phyloP scores from a whole-genome alignment of 1,139 yeast species.

The Taphrina deformans region DNA sequence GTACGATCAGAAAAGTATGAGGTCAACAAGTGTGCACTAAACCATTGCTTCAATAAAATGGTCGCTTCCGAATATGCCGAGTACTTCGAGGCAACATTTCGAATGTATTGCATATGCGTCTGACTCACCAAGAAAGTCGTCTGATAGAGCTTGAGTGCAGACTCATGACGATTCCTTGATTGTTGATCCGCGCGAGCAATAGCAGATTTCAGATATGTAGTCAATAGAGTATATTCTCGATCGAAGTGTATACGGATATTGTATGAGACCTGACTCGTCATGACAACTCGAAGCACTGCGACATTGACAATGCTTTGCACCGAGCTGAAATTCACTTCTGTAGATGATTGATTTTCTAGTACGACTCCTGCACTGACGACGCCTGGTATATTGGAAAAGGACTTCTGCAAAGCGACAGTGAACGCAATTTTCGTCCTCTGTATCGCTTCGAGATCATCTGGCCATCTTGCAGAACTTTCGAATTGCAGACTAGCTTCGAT shows the following conservation, averaged over 20 bases:
- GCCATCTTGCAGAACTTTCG: conserved; percentile 92
- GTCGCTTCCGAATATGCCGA: conserved; percentile 78
- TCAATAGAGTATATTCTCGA: conserved; percentile 38
- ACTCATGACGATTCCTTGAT: conserved; percentile 31
- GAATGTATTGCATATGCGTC: conserved; percentile 79
- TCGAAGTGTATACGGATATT: conserved; percentile 40
- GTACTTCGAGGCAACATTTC: conserved; percentile 68
- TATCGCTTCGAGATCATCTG: conserved; percentile 79
- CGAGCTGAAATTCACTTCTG: not conserved
- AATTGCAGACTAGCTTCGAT: conserved; percentile 75
- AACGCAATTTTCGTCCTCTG: conserved; percentile 92
- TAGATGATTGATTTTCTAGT: conserved; percentile 55
- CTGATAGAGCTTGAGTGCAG: conserved; percentile 41
- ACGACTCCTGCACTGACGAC: conserved; percentile 61
- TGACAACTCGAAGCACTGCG: conserved; percentile 38
- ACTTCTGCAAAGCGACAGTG: conserved; percentile 67
- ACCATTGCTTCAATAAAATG: conserved; percentile 83
- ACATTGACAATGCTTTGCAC: conserved; percentile 48
- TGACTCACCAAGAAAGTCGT: conserved; percentile 67
- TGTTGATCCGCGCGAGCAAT: conserved; percentile 14
- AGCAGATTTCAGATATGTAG: conserved; percentile 20
- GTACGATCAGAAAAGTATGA: conserved; percentile 74
- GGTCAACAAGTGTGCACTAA: conserved; percentile 59
- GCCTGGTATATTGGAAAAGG: conserved; percentile 47
- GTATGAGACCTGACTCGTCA: conserved; percentile 38